phyloP scores from a whole-genome alignment of 805 yeast genomes.

The Ogataea saltuana region DNA sequence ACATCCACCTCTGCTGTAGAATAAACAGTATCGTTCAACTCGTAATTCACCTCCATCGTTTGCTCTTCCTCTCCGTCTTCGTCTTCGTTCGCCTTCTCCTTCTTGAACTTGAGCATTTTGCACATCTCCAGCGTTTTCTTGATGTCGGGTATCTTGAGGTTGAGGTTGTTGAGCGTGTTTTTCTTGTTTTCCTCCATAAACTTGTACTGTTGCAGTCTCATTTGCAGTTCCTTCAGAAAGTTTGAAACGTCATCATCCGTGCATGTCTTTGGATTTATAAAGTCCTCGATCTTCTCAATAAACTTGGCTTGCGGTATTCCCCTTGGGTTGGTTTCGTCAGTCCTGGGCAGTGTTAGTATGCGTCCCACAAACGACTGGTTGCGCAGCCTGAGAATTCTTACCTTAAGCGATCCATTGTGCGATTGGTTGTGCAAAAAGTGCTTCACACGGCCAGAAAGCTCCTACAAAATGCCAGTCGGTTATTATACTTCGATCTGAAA shows the following conservation, averaged over 20 bases:
- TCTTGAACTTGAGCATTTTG: conserved; percentile 52
- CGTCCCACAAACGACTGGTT: too few relatives aligned
- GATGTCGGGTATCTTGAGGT: conserved; percentile 86
- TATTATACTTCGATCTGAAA: neutral
- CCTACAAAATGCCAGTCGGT: too few relatives aligned
- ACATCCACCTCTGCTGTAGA: conserved; percentile 76
- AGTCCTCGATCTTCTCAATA: conserved; percentile 76
- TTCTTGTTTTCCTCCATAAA: conserved; percentile 71
- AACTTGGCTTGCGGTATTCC: conserved; percentile 98
- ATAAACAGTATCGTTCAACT: conserved; percentile 88
- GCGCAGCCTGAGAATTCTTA: too few relatives aligned
- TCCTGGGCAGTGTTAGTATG: conserved; percentile 37
- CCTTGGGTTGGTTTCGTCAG: conserved; percentile 73
- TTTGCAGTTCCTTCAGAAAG: conserved; percentile 76
- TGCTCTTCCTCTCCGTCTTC: conserved; percentile 36
- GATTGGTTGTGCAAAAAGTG: neutral
- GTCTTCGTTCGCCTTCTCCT: conserved; percentile 23
- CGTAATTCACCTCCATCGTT: conserved; percentile 74
- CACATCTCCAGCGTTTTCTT: conserved; percentile 80
- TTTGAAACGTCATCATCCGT: conserved; percentile 38
- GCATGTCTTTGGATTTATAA: conserved; percentile 48
- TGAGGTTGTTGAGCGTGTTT: conserved; percentile 51
- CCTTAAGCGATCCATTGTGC: conserved; percentile 24
- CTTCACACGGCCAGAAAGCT: too few relatives aligned
- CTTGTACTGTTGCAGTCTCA: conserved; percentile 84